phyloP scores from a whole-genome alignment of 345 rosid genomes.

The Eucalyptus curtisii region DNA sequence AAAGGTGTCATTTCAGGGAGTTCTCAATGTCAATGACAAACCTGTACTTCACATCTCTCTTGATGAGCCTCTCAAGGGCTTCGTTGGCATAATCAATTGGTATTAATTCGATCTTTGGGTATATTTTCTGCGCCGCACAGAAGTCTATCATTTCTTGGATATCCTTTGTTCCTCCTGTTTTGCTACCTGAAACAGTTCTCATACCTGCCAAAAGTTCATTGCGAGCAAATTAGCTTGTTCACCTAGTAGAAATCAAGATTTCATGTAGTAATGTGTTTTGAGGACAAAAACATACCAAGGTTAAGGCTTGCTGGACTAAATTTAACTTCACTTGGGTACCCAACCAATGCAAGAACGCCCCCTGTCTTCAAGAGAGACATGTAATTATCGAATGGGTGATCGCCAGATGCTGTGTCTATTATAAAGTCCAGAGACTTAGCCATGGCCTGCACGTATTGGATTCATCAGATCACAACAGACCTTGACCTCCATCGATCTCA shows the following conservation, averaged over 20 bases:
- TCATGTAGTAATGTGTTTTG: neutral
- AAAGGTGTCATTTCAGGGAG: constrained; percentile 31
- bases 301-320: constrained; percentile 60
- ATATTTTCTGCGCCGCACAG: constrained; percentile 59
- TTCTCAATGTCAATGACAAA: constrained; percentile 73
- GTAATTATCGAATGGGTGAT: constrained; percentile 71
- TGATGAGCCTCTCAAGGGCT: constrained; percentile 69
- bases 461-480: neutral
- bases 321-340: constrained; percentile 74
- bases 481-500: neutral
- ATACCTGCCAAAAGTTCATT: constrained; percentile 24
- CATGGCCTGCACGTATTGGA: constrained; percentile 22
- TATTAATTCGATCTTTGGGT: constrained; percentile 61
- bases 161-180: constrained; percentile 58
- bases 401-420: constrained; percentile 78
- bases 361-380: constrained; percentile 60
- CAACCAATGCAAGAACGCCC: constrained; percentile 58
- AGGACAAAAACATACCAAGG: constrained; percentile 16
- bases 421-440: constrained; percentile 66
- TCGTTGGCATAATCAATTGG: constrained; percentile 56
- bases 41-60: constrained; percentile 72
- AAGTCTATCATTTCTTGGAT: constrained; percentile 76
- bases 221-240: neutral
- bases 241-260: neutral
- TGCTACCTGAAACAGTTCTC: constrained; percentile 54